phyloP scores from a whole-genome alignment of 2,329 filamentous ascomycete species.

The Sclerotinia nivalis region DNA sequence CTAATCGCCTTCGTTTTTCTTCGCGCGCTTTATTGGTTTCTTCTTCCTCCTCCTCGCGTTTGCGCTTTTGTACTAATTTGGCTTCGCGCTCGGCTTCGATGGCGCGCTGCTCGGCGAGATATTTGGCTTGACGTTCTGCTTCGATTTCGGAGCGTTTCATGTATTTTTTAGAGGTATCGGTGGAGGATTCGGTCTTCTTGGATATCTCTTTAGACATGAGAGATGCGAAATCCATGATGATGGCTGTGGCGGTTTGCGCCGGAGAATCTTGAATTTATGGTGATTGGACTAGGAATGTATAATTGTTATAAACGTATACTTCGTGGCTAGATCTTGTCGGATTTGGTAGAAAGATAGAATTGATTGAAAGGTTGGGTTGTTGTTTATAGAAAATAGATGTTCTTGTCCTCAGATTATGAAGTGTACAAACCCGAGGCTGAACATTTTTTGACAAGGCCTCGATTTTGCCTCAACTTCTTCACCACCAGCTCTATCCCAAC shows the following conservation, averaged over 20 bases:
- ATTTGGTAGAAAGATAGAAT: not conserved
- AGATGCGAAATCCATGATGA: slow-evolving; percentile 88
- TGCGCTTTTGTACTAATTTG: slow-evolving; percentile 75
- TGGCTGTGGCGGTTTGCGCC: slow-evolving; percentile 11
- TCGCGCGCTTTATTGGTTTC: slow-evolving; percentile 69
- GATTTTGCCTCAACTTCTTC: slow-evolving; percentile 28
- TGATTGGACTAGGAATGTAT: not conserved
- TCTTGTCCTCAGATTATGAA: not conserved
- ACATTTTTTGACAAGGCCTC: slow-evolving; percentile 19
- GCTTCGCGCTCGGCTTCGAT: slow-evolving; percentile 71
- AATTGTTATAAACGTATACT: not conserved
- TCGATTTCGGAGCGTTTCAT: slow-evolving; percentile 84
- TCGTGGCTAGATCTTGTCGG: not conserved
- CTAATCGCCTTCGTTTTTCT: slow-evolving; percentile 78
- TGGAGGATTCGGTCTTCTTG: slow-evolving; percentile 63
- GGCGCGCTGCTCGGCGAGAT: slow-evolving; percentile 76
- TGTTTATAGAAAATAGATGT: not conserved
- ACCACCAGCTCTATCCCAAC: slow-evolving; percentile 10
- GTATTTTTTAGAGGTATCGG: slow-evolving; percentile 65
- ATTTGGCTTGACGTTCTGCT: slow-evolving; percentile 75
- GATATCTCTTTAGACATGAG: slow-evolving; percentile 92
- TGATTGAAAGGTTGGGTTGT: not conserved
- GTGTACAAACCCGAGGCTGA: slow-evolving; percentile 21
- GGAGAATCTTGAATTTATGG: not conserved
- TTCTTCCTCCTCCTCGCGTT: slow-evolving; percentile 82